Base-by-base conservation (phyloP, 2,329 filamentous ascomycete genomes). In the Exophiala sideris region DNA sequence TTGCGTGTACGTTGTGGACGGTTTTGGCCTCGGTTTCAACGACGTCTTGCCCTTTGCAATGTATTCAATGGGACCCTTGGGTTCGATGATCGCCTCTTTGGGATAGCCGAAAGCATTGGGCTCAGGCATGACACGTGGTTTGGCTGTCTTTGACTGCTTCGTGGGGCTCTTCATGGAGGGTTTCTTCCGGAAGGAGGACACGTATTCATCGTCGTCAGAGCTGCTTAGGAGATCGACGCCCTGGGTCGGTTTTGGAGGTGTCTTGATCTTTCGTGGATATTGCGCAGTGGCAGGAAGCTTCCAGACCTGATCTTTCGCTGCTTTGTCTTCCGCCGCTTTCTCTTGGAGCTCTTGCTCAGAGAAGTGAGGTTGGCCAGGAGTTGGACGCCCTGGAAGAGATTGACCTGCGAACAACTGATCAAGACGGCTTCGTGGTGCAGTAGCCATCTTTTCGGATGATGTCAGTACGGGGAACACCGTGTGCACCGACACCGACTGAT, bases 151-250 rank as follows among this genome's bases (percentile, higher is more conserved):
- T 21, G 18, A 3, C 18, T 45, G 35, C 34, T 53, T 32, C 21
- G 44, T 34, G 8, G 45, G n/a, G 5, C 34, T 12, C 41, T 57
- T 62, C 53, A 58, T 62, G 10, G 48, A 56, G 6, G 54, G 56
- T 29, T 48, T 59, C 44, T 46, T 48, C 45, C 39, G 52, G 46
- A 56, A 65, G 32, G 46, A 48, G 18, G 49, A 36, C n/a, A 62
- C 29, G 39, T 64, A 65, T 16, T 65, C 63, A 48, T 65, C 63
- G 32, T 60, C 60, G 24, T 54, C 56, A 51, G 55, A 54, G 47
- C 49, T 59, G 46, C 50, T 52, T 9, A 48, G 46, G 48, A 46
- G 24, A 21, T 58, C 48, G 5, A 32, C 12, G 7, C 40, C 48
- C 34, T 45, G 34, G 33, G 45, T 32, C 18, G 52, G 35, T 20